phyloP scores from a whole-genome alignment of 1,284 basidiomycete genomes.

The Irpex sp. region DNA sequence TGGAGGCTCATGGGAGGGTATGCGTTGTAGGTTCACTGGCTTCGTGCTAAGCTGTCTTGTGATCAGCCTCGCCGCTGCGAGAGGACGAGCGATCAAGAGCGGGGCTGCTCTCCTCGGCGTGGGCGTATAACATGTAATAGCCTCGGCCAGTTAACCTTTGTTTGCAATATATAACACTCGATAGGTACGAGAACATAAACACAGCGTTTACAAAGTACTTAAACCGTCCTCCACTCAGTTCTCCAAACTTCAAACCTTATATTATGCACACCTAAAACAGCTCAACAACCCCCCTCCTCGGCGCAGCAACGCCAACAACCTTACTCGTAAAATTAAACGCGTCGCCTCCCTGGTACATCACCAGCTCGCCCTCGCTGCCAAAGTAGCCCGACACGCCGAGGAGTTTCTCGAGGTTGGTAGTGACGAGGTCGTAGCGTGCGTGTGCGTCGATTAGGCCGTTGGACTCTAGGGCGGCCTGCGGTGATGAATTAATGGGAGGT shows the following conservation, averaged over 20 bases:
- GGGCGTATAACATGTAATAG: slow-evolving; percentile 20
- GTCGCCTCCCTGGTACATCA: slow-evolving; percentile 46
- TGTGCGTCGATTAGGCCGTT: slow-evolving; percentile 36
- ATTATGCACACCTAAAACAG: too few relatives aligned
- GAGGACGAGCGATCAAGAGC: slow-evolving; percentile 60
- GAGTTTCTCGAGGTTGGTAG: slow-evolving; percentile 48
- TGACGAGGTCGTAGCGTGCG: slow-evolving; percentile 43
- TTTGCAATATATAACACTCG: background rate
- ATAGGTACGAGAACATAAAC: too few relatives aligned
- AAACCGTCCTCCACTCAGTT: too few relatives aligned
- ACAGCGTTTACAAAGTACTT: too few relatives aligned
- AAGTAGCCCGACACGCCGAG: slow-evolving; percentile 37
- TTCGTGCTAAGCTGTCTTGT: slow-evolving; percentile 76
- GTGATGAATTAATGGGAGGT: too few relatives aligned
- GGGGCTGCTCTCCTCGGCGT: slow-evolving; percentile 64
- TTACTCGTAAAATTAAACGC: slow-evolving; percentile 40
- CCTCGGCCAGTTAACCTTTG: background rate
- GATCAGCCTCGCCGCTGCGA: slow-evolving; percentile 70
- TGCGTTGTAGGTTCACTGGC: slow-evolving; percentile 76
- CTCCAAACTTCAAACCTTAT: too few relatives aligned
- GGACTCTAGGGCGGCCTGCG: slow-evolving; percentile 35
- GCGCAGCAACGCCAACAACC: slow-evolving; percentile 35
- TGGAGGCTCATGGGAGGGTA: too few relatives aligned
- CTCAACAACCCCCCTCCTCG: slow-evolving; percentile 30
- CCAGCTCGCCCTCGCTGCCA: slow-evolving; percentile 39